Conservation (phyloP, 2,329 filamentous ascomycete genomes). For the Bipolaris bicolor region DNA sequence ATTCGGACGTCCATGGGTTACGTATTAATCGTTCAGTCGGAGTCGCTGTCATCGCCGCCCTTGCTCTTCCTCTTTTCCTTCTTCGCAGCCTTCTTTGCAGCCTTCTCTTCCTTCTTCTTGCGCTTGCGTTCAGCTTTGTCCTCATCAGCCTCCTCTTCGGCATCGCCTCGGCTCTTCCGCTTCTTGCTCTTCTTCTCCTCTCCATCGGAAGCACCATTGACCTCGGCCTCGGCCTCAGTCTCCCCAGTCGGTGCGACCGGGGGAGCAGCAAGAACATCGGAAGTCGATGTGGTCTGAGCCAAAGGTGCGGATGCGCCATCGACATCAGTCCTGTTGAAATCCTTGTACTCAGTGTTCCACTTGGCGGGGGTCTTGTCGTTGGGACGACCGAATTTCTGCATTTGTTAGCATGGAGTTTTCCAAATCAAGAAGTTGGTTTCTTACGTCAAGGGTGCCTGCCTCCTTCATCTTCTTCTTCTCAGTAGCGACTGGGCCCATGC, state of each 20-base stretch:
- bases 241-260: constrained; percentile 48
- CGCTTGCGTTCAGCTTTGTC: constrained; percentile 59
- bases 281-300: constrained; percentile 41
- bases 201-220: constrained; percentile 15
- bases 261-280: constrained; percentile 47
- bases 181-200: constrained; percentile 47
- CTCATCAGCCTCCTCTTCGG: constrained; percentile 54
- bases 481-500: constrained; percentile 85
- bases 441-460: constrained; percentile 88
- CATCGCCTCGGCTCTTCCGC: constrained; percentile 57
- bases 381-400: constrained; percentile 82
- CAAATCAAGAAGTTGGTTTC: constrained; percentile 30
- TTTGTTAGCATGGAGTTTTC: constrained; percentile 40
- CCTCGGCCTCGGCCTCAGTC: constrained; percentile 48
- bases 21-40: constrained; percentile 33
- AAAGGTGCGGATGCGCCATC: constrained; percentile 32
- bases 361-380: constrained; percentile 93
- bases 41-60: constrained; percentile 38
- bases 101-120: constrained; percentile 77
- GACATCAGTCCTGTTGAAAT: constrained; percentile 59
- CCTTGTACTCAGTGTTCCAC: constrained; percentile 92
- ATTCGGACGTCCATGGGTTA: constrained; percentile 25
- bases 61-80: constrained; percentile 45
- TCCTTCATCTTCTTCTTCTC: constrained; percentile 99
- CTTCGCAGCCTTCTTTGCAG: constrained; percentile 42